Evolutionary conservation across 805 yeast species (phyloP), one percentile per base, ranked within the genome.

Genomic region (Saturnispora ahearnii): DNA sequence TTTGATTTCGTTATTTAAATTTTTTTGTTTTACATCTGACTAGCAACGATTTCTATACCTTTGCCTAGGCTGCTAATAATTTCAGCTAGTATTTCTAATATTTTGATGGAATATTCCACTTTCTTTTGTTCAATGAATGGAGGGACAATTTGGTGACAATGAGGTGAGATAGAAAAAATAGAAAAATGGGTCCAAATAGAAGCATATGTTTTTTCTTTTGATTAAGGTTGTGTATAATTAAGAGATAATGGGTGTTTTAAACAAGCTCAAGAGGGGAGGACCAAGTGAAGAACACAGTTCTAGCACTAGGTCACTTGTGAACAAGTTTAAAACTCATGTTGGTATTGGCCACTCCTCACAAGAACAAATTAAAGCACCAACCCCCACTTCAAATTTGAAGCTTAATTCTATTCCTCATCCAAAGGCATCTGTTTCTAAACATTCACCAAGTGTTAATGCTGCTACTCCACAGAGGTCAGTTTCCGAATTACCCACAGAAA

Each of bases 401-500:
- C 9, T 12, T 12, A 5, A 13, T 9, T 15, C 18, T 28, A 41
- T 41, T 15, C 44, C 44, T 5, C 33, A 26, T 29, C 44, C 44
- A n/a, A 41, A 15, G 9, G 30, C 34, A 13, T 8, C 6, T 26
- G 29, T 26, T 26, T 26, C 29, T 26, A 28, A 28, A 41, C 44
- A 13, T 18, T n/a, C 31, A 24, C 18, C 38, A 33, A 18, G n/a
- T 28, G 30, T 44, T 31, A 22, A 42, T 10, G 21, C 46, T 33
- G 10, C 21, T n/a, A 41, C 45, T 22, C 46, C 46, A 11, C 42
- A 34, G n/a, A 15, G 46, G 24, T 32, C 42, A 12, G 45, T 47
- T n/a, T 26, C 45, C 9, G 26, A 47, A 28, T 29, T 48, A 28
- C 50, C 50, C 5, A 48, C 50, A 26, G 46, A 42, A 28, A 48